Evolutionary conservation across 2,329 filamentous ascomycete genomes (phyloP).

Genomic region (Lachnellula willkommii): DNA sequence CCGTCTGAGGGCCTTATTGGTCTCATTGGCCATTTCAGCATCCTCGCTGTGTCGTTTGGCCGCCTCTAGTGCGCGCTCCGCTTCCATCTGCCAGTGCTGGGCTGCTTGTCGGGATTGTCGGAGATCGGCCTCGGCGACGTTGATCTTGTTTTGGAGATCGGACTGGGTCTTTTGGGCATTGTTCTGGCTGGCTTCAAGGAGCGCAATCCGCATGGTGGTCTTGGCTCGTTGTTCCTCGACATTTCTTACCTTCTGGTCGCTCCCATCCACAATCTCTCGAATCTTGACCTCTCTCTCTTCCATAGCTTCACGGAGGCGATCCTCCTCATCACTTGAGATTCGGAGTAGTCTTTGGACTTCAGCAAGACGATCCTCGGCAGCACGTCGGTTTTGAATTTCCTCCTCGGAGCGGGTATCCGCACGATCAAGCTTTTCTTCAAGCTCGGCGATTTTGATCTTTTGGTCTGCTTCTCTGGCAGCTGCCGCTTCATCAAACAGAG

Average conservation of each 20-base stretch:
- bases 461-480: slow-evolving; percentile 18
- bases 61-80: slow-evolving; percentile 57
- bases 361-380: slow-evolving; percentile 65
- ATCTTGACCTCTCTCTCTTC: slow-evolving; percentile 65
- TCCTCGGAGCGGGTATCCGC: slow-evolving; percentile 60
- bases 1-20: slow-evolving; percentile 69
- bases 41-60: slow-evolving; percentile 59
- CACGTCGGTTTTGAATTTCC: slow-evolving; percentile 57
- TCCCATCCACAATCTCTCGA: slow-evolving; percentile 63
- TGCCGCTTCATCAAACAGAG: slow-evolving; percentile 38
- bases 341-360: slow-evolving; percentile 67
- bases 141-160: slow-evolving; percentile 52
- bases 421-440: slow-evolving; percentile 62
- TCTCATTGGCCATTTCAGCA: slow-evolving; percentile 49
- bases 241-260: slow-evolving; percentile 58
- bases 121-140: slow-evolving; percentile 49
- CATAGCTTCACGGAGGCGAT: slow-evolving; percentile 58
- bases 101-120: slow-evolving; percentile 51
- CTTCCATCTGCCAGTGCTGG: slow-evolving; percentile 56
- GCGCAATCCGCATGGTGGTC: slow-evolving; percentile 55
- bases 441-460: slow-evolving; percentile 46
- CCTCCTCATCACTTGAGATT: slow-evolving; percentile 67
- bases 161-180: slow-evolving; percentile 49
- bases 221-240: slow-evolving; percentile 53
- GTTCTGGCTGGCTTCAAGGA: slow-evolving; percentile 62